Conservation (phyloP, 805 yeast species). For the Sugiyamaella smithiae region DNA sequence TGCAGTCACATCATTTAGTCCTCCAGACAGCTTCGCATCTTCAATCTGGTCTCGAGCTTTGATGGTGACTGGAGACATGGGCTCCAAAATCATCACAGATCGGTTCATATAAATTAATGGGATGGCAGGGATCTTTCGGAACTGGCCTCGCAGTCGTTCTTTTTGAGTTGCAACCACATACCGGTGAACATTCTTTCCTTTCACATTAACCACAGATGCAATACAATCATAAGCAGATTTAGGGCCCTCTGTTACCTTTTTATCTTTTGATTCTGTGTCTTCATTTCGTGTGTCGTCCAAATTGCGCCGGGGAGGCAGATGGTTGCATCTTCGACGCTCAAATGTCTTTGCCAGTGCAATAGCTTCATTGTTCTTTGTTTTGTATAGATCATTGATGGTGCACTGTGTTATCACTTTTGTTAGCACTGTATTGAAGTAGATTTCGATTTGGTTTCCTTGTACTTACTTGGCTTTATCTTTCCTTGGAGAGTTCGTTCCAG, state of each 20-base stretch:
- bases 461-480: constrained; percentile 64
- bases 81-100: constrained; percentile 95
- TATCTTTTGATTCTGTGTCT: not conserved
- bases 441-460: not conserved
- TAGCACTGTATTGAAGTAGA: no score
- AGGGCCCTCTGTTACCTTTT: constrained; percentile 32
- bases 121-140: constrained; percentile 81
- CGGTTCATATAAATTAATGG: constrained; percentile 86
- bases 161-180: constrained; percentile 87
- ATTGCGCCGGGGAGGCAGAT: constrained; percentile 56
- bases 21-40: constrained; percentile 63
- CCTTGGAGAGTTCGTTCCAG: constrained; percentile 78
- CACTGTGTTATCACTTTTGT: constrained; percentile 84
- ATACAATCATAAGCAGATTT: constrained; percentile 67
- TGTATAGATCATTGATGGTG: constrained; percentile 82
- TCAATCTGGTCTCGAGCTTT: constrained; percentile 53
- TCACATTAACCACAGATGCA: constrained; percentile 60
- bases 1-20: constrained; percentile 65
- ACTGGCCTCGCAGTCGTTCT: constrained; percentile 58
- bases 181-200: constrained; percentile 80
- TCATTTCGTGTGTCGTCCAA: not conserved
- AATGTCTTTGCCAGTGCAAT: constrained; percentile 76
- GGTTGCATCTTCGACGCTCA: constrained; percentile 93
- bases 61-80: constrained; percentile 70
- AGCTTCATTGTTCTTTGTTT: constrained; percentile 66